These are phyloP conservation scores for Lophium mytilinum DNA, from an alignment of 495 filamentous ascomycete species.

Conservation along the genomic window DNA sequence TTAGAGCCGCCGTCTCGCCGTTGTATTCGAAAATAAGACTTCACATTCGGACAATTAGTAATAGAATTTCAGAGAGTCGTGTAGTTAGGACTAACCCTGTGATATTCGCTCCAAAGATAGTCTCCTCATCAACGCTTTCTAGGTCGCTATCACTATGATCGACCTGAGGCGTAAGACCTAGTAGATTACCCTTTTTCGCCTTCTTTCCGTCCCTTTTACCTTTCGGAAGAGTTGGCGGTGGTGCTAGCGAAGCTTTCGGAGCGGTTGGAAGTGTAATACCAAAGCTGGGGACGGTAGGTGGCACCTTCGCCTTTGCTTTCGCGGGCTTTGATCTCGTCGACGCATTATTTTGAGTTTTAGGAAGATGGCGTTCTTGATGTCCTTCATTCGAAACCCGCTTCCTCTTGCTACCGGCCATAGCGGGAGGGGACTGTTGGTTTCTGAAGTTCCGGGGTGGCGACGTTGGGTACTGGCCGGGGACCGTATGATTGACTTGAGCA, in stretches of 20 bases:
- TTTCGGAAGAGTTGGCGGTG: slow-evolving; percentile 39
- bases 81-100: background rate
- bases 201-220: slow-evolving; percentile 51
- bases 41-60: slow-evolving; percentile 1
- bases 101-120: slow-evolving; percentile 26
- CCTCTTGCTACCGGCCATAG: background rate
- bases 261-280: slow-evolving; percentile 49
- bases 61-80: background rate
- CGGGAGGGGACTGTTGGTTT: background rate
- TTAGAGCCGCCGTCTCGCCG: slow-evolving; percentile 27
- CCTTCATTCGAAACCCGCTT: background rate
- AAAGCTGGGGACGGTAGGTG: slow-evolving; percentile 56
- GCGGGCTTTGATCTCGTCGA: slow-evolving; percentile 8
- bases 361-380: background rate
- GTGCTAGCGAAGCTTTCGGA: slow-evolving; percentile 38
- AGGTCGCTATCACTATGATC: slow-evolving; percentile 65
- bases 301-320: slow-evolving; percentile 28
- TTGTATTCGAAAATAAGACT: slow-evolving; percentile 28
- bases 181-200: slow-evolving; percentile 66
- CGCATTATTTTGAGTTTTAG: background rate
- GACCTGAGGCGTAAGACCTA: slow-evolving; percentile 71
- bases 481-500: background rate
- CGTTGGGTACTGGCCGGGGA: background rate
- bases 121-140: slow-evolving; percentile 64
- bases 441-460: background rate